Conservation (phyloP, 1,284 basidiomycete species). For the Anthracocystis panici-leucophaei region DNA sequence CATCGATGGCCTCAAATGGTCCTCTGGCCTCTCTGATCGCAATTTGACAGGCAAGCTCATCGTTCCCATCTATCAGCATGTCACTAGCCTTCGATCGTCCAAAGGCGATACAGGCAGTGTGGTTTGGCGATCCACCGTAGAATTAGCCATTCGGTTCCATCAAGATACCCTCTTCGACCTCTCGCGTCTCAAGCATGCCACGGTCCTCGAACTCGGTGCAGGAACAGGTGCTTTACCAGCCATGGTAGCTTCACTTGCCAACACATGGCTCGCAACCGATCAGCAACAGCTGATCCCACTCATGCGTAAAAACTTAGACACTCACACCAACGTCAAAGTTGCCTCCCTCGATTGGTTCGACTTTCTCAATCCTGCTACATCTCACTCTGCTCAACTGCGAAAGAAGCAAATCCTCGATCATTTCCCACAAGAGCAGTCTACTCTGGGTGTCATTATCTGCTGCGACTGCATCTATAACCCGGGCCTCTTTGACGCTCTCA, state of each 20-base stretch:
- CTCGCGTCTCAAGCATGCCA: conserved; percentile 9
- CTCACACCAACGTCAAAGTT: conserved; percentile 1
- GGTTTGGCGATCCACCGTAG: conserved; percentile 59
- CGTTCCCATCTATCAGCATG: conserved; percentile 43
- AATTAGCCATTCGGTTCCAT: conserved; percentile 42
- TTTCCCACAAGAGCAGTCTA: not conserved
- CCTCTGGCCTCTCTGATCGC: conserved; percentile 17
- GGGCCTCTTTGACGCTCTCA: conserved; percentile 53
- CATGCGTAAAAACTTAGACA: conserved; percentile 49
- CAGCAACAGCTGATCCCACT: conserved; percentile 53
- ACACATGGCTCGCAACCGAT: conserved; percentile 62
- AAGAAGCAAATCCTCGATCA: conserved; percentile 31
- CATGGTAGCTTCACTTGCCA: conserved; percentile 26
- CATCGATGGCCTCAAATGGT: conserved; percentile 29
- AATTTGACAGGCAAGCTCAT: conserved; percentile 29
- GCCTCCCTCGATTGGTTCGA: conserved; percentile 50
- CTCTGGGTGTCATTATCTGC: conserved; percentile 53
- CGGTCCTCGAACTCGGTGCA: conserved; percentile 62
- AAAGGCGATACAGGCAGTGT: conserved; percentile 65
- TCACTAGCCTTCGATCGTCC: conserved; percentile 55
- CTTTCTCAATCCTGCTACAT: conserved; percentile 32
- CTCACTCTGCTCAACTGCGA: conserved; percentile 21
- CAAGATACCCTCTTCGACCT: conserved; percentile 27
- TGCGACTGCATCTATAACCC: conserved; percentile 67
- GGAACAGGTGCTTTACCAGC: conserved; percentile 64